phyloP scores from a whole-genome alignment of 2,329 filamentous ascomycete genomes.

The Truncatella angustata region DNA sequence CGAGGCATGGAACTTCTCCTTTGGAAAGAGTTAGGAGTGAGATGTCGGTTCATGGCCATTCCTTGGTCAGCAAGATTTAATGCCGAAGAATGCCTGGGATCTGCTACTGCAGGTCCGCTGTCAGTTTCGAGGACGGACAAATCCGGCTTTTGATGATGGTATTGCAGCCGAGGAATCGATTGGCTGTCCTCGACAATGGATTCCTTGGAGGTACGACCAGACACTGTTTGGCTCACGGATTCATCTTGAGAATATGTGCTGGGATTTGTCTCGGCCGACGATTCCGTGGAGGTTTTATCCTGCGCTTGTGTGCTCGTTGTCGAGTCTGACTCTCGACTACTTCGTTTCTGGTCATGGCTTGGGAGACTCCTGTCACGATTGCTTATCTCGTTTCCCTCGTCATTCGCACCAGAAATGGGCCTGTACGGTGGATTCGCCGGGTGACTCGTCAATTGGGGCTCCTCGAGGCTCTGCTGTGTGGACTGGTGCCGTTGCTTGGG shows the following conservation, averaged over 20 bases:
- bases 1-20: constrained; percentile 61
- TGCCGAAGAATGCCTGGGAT: constrained; percentile 45
- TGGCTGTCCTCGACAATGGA: constrained; percentile 43
- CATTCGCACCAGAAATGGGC: constrained; percentile 14
- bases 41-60: constrained; percentile 55
- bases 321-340: constrained; percentile 53
- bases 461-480: constrained; percentile 15
- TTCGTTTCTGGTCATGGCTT: constrained; percentile 35
- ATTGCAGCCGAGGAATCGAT: constrained; percentile 58
- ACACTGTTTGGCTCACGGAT: constrained; percentile 37
- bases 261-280: constrained; percentile 54
- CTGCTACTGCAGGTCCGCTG: constrained; percentile 40
- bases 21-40: constrained; percentile 58
- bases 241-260: constrained; percentile 55
- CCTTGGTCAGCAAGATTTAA: constrained; percentile 52
- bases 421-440: constrained; percentile 20
- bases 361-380: constrained; percentile 16
- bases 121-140: constrained; percentile 37
- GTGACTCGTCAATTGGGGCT: constrained; percentile 17
- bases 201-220: constrained; percentile 47
- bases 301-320: constrained; percentile 50
- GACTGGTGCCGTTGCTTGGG: constrained; percentile 13
- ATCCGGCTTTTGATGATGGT: constrained; percentile 50
- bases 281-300: constrained; percentile 41
- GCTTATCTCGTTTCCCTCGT: constrained; percentile 17